A percentile compares a stretch with the other conserved stretches of the same genome.
Conservation (phyloP, 2,329 filamentous ascomycete genomes). For the Clarireedia sp. region DNA sequence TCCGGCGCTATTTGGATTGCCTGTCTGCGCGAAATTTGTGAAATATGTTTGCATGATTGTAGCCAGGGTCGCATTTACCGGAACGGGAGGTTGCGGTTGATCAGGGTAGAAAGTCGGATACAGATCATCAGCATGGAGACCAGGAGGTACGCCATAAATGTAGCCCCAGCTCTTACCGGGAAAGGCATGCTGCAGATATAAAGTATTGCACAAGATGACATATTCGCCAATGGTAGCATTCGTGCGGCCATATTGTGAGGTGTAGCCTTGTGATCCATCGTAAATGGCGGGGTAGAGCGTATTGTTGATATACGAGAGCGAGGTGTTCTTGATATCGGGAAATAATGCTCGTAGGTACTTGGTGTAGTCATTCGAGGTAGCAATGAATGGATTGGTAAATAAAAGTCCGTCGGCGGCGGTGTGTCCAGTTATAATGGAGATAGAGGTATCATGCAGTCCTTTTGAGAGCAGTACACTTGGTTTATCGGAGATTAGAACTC, state of each 20-base stretch:
- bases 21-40: conserved; percentile 28
- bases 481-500: too few species aligned
- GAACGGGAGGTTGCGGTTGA: too few species aligned
- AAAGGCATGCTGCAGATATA: conserved; percentile 40
- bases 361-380: conserved; percentile 7
- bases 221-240: conserved; percentile 36
- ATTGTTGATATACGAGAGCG: conserved; percentile 31
- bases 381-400: conserved; percentile 24
- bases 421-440: conserved; percentile 36
- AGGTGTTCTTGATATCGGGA: conserved; percentile 2
- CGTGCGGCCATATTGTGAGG: conserved; percentile 35
- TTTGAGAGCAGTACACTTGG: too few species aligned
- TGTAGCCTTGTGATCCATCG: conserved; percentile 37
- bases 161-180: background rate
- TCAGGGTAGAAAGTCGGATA: too few species aligned
- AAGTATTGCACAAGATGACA: conserved; percentile 43
- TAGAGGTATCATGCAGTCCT: too few species aligned
- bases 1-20: conserved; percentile 25
- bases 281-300: conserved; percentile 43
- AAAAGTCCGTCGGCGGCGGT: conserved; percentile 33
- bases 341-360: too few species aligned
- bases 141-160: too few species aligned
- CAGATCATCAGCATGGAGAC: too few species aligned
- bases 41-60: conserved; percentile 31
- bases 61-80: conserved; percentile 28